A percentile compares a stretch with the other conserved stretches of the same genome.
phyloP scores from a whole-genome alignment of 1,139 yeast species.

The Kluyveromyces sp. region DNA sequence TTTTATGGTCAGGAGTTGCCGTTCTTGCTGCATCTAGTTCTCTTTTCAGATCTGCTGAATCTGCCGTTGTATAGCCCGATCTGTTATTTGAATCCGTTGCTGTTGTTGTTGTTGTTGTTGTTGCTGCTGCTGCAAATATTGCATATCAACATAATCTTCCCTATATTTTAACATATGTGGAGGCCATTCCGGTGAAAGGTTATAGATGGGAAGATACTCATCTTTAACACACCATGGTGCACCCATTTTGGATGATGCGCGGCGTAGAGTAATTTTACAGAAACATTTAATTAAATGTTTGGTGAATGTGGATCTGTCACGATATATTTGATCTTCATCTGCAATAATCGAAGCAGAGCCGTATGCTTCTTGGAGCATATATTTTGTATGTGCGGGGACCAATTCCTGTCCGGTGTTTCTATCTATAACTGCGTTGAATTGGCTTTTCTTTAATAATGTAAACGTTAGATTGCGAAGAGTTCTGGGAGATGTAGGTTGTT shows the following conservation, averaged over 20 bases:
- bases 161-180: constrained; percentile 24
- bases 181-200: constrained; percentile 31
- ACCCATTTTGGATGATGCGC: constrained; percentile 72
- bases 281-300: constrained; percentile 86
- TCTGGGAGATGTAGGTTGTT: background rate
- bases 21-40: constrained; percentile 1
- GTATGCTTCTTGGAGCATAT: constrained; percentile 52
- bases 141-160: constrained; percentile 16
- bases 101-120: background rate
- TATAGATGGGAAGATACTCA: constrained; percentile 43
- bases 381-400: constrained; percentile 60
- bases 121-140: constrained; percentile 2
- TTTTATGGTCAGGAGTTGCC: constrained; percentile 1
- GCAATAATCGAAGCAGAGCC: constrained; percentile 51
- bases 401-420: constrained; percentile 34
- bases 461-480: constrained; percentile 29
- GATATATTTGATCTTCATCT: constrained; percentile 61
- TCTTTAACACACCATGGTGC: constrained; percentile 97
- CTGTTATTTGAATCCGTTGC: background rate
- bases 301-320: constrained; percentile 84
- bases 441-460: constrained; percentile 59
- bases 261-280: constrained; percentile 71
- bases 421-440: constrained; percentile 37
- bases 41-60: constrained; percentile 1
- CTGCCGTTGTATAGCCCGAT: constrained; percentile 5